Conservation (phyloP, 2,329 filamentous ascomycete species). For the Gremmenia infestans region DNA sequence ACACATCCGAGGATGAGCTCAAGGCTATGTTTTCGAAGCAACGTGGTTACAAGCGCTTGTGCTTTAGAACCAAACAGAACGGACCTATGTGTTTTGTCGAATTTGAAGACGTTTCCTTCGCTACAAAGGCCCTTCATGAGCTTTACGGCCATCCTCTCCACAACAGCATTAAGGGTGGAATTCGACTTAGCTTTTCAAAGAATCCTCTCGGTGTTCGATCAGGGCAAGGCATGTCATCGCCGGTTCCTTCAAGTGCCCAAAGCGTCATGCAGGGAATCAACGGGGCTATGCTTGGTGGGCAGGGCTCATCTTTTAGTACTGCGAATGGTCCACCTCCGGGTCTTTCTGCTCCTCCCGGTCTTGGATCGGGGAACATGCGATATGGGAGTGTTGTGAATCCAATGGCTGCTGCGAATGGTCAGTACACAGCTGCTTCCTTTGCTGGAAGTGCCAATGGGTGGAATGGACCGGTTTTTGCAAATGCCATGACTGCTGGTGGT, state of each 20-base stretch:
- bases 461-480: constrained; percentile 24
- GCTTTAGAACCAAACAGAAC: constrained; percentile 90
- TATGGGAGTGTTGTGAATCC: constrained; percentile 24
- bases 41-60: constrained; percentile 90
- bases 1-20: constrained; percentile 91
- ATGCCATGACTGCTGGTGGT: constrained; percentile 29
- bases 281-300: constrained; percentile 46
- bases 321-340: constrained; percentile 72
- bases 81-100: constrained; percentile 99
- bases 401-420: constrained; percentile 18
- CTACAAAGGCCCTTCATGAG: constrained; percentile 85
- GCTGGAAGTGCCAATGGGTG: constrained; percentile 24
- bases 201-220: constrained; percentile 91
- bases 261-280: constrained; percentile 50
- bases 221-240: constrained; percentile 48
- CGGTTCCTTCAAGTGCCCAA: constrained; percentile 36
- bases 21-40: constrained; percentile 91
- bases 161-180: constrained; percentile 91
- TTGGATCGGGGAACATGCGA: constrained; percentile 38
- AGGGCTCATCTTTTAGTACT: constrained; percentile 30
- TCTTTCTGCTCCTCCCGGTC: constrained; percentile 67
- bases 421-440: constrained; percentile 25
- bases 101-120: constrained; percentile 89
- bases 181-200: constrained; percentile 94
- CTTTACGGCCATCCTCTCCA: constrained; percentile 82